Evolutionary conservation across 306 rosid species (phyloP).

Genomic region (Pterocarpus santalinus): DNA sequence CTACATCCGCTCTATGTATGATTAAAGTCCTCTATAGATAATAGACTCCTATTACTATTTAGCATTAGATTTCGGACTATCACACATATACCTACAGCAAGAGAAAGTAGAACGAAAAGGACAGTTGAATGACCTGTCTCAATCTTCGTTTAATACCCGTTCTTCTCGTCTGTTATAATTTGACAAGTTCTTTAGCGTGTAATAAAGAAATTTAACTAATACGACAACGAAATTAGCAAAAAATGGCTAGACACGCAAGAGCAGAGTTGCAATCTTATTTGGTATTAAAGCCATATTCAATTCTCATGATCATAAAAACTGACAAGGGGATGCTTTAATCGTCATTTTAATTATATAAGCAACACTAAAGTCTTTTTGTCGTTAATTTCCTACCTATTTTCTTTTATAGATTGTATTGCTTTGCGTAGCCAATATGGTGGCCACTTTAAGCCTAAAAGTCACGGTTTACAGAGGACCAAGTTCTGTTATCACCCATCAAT

Average conservation of each 20-base stretch:
- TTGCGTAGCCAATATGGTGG: slow-evolving; percentile 19
- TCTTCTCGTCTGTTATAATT: not conserved
- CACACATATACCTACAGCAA: not conserved
- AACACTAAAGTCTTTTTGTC: not conserved
- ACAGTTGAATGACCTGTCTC: slow-evolving; percentile 4
- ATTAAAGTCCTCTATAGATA: not conserved
- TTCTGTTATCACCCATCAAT: slow-evolving; percentile 14
- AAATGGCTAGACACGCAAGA: not conserved
- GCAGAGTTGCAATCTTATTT: slow-evolving; percentile 8
- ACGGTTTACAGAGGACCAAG: slow-evolving; percentile 38
- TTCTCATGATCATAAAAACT: not conserved
- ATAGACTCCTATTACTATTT: not conserved
- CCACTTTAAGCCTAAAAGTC: slow-evolving; percentile 35
- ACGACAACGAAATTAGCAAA: not conserved
- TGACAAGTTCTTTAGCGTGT: not conserved
- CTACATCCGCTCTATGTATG: not conserved
- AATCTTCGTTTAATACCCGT: not conserved
- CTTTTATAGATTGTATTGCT: not conserved
- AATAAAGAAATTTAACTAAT: slow-evolving; percentile 27
- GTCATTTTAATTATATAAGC: not conserved
- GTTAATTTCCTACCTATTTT: not conserved
- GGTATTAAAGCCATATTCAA: slow-evolving; percentile 5
- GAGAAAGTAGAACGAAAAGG: slow-evolving; percentile 17
- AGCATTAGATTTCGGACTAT: slow-evolving; percentile 1
- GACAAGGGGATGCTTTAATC: slow-evolving; percentile 43